Conservation (phyloP, 2,329 filamentous ascomycete genomes). For the Pseudonectria buxi region DNA sequence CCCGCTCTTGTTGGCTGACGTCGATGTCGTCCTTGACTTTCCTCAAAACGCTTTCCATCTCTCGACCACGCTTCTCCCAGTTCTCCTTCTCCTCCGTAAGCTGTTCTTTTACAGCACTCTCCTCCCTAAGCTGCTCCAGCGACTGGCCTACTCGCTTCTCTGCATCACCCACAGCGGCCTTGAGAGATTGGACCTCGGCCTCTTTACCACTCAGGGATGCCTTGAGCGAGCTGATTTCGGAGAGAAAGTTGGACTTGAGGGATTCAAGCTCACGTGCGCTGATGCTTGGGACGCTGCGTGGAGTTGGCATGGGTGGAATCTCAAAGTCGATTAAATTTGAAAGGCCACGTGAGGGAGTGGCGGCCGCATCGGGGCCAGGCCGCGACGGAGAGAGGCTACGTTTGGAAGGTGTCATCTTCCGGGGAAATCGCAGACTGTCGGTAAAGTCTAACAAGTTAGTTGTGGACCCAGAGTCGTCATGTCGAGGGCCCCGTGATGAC, state of each 20-base stretch:
- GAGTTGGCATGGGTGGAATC: conserved; percentile 87
- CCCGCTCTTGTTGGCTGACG: conserved; percentile 69
- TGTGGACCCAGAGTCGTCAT: conserved; percentile 50
- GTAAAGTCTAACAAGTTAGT: conserved; percentile 87
- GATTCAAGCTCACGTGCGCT: conserved; percentile 89
- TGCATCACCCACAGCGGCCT: conserved; percentile 80
- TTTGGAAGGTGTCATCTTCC: conserved; percentile 41
- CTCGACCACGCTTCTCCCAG: conserved; percentile 78
- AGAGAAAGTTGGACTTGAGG: conserved; percentile 82
- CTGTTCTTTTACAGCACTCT: conserved; percentile 62
- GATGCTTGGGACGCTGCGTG: conserved; percentile 82
- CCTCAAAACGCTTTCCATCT: conserved; percentile 76
- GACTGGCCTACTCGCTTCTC: conserved; percentile 87
- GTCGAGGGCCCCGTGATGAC: conserved; percentile 29
- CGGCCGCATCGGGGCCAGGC: conserved; percentile 23
- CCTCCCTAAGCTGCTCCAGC: conserved; percentile 75
- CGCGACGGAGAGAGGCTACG: conserved; percentile 26
- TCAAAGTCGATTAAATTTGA: conserved; percentile 70
- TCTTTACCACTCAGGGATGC: conserved; percentile 89
- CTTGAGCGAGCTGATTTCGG: conserved; percentile 89
- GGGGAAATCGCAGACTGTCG: conserved; percentile 53
- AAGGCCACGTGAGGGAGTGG: conserved; percentile 48
- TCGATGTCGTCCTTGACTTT: conserved; percentile 78
- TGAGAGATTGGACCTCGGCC: conserved; percentile 81
- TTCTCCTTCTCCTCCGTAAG: conserved; percentile 67